phyloP scores from a whole-genome alignment of 2,329 filamentous ascomycete genomes.

The Cercospora janseana region DNA sequence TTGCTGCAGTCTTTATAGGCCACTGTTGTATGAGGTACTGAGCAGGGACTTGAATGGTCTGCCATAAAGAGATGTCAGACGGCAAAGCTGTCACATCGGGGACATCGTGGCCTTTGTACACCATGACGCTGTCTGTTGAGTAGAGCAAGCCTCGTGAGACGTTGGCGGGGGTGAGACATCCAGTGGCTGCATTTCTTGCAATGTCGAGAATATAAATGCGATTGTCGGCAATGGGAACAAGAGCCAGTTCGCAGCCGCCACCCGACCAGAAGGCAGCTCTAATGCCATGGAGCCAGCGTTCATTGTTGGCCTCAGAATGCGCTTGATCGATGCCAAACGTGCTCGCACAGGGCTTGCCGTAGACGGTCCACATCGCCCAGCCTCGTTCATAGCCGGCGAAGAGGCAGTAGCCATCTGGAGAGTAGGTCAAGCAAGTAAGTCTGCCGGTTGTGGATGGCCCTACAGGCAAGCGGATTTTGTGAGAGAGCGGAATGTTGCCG shows the following conservation, averaged over 20 bases:
- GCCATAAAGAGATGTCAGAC: constrained; percentile 91
- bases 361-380: constrained; percentile 97
- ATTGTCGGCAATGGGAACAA: constrained; percentile 66
- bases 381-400: constrained; percentile 91
- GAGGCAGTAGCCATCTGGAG: constrained; percentile 91
- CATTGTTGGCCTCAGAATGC: constrained; percentile 65
- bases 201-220: constrained; percentile 86
- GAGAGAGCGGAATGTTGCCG: constrained; percentile 86
- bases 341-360: constrained; percentile 81
- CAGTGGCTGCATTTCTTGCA: constrained; percentile 87
- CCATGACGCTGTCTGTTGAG: constrained; percentile 81
- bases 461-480: constrained; percentile 68
- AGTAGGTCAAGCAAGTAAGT: constrained; percentile 76
- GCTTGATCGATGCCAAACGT: constrained; percentile 72
- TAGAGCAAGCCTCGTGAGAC: constrained; percentile 85
- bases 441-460: constrained; percentile 66
- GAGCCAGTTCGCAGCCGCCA: constrained; percentile 78
- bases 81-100: constrained; percentile 89
- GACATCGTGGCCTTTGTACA: constrained; percentile 90
- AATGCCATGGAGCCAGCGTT: constrained; percentile 81
- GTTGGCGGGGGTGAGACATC: constrained; percentile 88
- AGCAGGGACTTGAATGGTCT: constrained; percentile 80
- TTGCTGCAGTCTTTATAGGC: constrained; percentile 83
- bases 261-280: constrained; percentile 80
- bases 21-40: constrained; percentile 87